Evolutionary conservation across 441 rosid genomes (phyloP).

Genomic region (Gossypium gossypioides): DNA sequence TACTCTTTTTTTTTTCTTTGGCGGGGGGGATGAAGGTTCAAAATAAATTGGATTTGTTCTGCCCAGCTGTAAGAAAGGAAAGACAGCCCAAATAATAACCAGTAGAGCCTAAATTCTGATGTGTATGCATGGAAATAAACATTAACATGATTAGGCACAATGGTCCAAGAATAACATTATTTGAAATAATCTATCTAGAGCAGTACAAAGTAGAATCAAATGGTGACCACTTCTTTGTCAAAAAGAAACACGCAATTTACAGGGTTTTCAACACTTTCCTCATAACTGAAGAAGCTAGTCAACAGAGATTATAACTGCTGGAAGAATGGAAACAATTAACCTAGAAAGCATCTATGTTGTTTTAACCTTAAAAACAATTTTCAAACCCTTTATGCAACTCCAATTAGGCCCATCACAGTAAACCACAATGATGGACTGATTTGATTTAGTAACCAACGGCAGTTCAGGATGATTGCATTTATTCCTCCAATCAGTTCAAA

Average conservation of each 20-base stretch:
- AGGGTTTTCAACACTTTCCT: conserved; percentile 1
- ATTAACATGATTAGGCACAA: not conserved
- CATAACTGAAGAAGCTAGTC: not conserved
- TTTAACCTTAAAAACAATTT: not conserved
- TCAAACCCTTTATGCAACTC: not conserved
- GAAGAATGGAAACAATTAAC: not conserved
- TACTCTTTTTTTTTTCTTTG: not conserved
- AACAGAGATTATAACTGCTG: not conserved
- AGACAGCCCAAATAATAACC: not conserved
- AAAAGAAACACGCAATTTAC: not conserved
- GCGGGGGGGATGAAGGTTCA: not conserved
- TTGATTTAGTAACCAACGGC: not conserved
- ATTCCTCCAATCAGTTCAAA: not conserved
- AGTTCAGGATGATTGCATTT: not conserved
- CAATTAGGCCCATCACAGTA: not conserved
- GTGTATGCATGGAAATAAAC: not conserved
- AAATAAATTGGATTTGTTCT: not conserved
- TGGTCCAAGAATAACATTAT: conserved; percentile 4
- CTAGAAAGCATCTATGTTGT: not conserved
- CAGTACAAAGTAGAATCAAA: not conserved
- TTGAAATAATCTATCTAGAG: not conserved
- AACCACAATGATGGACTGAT: not conserved
- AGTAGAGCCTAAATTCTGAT: not conserved
- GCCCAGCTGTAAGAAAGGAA: not conserved
- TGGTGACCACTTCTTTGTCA: not conserved